Conservation (phyloP, 192 early-diverging fungal genomes). For the Podochytrium sp. region DNA sequence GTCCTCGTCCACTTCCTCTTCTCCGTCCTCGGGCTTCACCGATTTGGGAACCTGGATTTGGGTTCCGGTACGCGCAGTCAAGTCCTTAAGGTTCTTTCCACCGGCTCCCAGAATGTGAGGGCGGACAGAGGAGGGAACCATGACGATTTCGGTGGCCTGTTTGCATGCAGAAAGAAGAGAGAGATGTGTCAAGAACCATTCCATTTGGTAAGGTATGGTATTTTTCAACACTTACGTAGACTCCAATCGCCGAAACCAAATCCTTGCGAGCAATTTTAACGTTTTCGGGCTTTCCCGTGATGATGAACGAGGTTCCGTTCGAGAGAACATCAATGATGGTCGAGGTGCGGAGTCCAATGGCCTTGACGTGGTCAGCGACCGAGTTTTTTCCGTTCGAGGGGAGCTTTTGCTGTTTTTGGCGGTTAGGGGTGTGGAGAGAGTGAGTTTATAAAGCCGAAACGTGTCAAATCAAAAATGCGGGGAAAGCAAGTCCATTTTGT, state of each 20-base stretch:
- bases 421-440: background rate
- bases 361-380: constrained; percentile 23
- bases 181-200: too few species aligned
- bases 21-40: constrained; percentile 43
- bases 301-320: constrained; percentile 77
- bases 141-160: constrained; percentile 53
- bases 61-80: constrained; percentile 76
- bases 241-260: constrained; percentile 52
- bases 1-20: constrained; percentile 52
- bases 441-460: too few species aligned
- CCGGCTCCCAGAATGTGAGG: constrained; percentile 83
- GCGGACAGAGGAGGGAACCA: constrained; percentile 80
- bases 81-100: constrained; percentile 76
- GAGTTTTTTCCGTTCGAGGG: constrained; percentile 33
- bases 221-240: constrained; percentile 29
- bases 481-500: too few species aligned
- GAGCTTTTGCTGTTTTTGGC: constrained; percentile 26
- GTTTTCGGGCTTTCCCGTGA: constrained; percentile 79
- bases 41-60: constrained; percentile 71
- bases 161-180: background rate
- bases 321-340: constrained; percentile 87
- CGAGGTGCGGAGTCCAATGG: constrained; percentile 51
- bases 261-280: constrained; percentile 81
- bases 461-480: too few species aligned
- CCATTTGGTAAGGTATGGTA: too few species aligned